Conservation (phyloP, 371 early-diverging fungal species). For the Cokeromyces recurvatus region DNA sequence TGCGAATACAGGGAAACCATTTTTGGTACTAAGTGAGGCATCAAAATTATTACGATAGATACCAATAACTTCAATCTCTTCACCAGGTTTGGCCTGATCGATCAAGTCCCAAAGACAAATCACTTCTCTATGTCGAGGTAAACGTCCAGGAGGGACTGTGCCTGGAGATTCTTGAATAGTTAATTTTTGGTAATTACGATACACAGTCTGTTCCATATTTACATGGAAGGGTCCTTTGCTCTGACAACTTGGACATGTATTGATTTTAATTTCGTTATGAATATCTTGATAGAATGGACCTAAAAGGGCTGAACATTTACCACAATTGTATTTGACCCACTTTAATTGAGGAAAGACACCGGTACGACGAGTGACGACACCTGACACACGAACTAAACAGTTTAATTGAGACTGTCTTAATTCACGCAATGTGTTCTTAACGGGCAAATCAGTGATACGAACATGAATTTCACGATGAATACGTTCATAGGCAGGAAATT, state of each 20-base stretch:
- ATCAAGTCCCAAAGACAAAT: constrained; percentile 97
- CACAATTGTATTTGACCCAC: constrained; percentile 97
- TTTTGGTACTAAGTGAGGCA: constrained; percentile 83
- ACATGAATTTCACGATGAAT: constrained; percentile 95
- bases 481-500: constrained; percentile 91
- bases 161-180: constrained; percentile 99
- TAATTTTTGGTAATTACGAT: constrained; percentile 97
- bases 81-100: constrained; percentile 97
- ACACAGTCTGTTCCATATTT: constrained; percentile 92
- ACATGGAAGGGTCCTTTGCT: constrained; percentile 91
- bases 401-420: constrained; percentile 93
- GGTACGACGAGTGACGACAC: constrained; percentile 96
- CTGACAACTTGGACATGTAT: constrained; percentile 93
- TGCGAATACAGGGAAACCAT: constrained; percentile 98
- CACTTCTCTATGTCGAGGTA: constrained; percentile 96
- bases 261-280: constrained; percentile 79
- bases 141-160: constrained; percentile 94
- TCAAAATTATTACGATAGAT: constrained; percentile 97
- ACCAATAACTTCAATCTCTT: constrained; percentile 98
- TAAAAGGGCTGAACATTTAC: constrained; percentile 90
- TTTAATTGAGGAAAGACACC: constrained; percentile 97
- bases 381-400: constrained; percentile 89
- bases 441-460: constrained; percentile 91
- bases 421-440: constrained; percentile 83
- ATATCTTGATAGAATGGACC: constrained; percentile 97